These are phyloP conservation scores for Arctium minus DNA, from an alignment of 129 eudicot genomes.

Conservation along the genomic window DNA sequence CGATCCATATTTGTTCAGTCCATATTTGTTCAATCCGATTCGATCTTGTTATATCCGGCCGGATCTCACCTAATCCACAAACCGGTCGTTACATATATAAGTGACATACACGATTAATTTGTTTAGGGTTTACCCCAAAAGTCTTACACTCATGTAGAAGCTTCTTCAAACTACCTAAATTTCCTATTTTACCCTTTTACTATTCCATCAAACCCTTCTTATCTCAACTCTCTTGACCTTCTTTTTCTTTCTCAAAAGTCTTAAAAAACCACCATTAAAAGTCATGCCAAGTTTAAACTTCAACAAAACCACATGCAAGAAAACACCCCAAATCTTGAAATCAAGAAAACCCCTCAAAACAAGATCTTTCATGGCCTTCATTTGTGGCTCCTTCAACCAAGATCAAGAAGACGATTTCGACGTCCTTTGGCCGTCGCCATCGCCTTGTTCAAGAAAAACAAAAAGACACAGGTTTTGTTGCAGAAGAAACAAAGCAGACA, in stretches of 20 bases:
- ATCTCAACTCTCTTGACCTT: slow-evolving; percentile 11
- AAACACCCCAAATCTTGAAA: slow-evolving; percentile 6
- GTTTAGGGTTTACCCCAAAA: slow-evolving; percentile 13
- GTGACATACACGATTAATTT: slow-evolving; percentile 4
- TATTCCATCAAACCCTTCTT: slow-evolving; percentile 19
- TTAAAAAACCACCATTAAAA: slow-evolving; percentile 4
- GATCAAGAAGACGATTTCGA: slow-evolving; percentile 35
- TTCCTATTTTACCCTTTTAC: slow-evolving; percentile 21
- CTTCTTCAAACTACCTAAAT: slow-evolving; percentile 10
- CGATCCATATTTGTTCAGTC: too few relatives aligned
- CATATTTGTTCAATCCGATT: too few relatives aligned
- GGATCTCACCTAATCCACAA: not conserved
- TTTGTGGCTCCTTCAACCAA: slow-evolving; percentile 34
- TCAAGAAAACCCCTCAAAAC: not conserved
- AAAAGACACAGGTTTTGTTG: slow-evolving; percentile 14
- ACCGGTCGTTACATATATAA: not conserved
- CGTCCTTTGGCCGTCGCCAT: slow-evolving; percentile 26
- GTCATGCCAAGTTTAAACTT: slow-evolving; percentile 6
- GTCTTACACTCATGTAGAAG: slow-evolving; percentile 27
- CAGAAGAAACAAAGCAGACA: slow-evolving; percentile 15
- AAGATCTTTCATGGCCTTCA: slow-evolving; percentile 32
- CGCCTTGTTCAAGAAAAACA: slow-evolving; percentile 19
- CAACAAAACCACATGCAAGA: slow-evolving; percentile 18
- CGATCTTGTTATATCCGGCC: too few relatives aligned
- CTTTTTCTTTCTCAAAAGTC: slow-evolving; percentile 15